Percentiles rank a stretch among this genome's conserved stretches.
These are phyloP conservation scores for Sporothrix pallida DNA, from an alignment of 2,329 filamentous ascomycete species.

Conservation along the genomic window DNA sequence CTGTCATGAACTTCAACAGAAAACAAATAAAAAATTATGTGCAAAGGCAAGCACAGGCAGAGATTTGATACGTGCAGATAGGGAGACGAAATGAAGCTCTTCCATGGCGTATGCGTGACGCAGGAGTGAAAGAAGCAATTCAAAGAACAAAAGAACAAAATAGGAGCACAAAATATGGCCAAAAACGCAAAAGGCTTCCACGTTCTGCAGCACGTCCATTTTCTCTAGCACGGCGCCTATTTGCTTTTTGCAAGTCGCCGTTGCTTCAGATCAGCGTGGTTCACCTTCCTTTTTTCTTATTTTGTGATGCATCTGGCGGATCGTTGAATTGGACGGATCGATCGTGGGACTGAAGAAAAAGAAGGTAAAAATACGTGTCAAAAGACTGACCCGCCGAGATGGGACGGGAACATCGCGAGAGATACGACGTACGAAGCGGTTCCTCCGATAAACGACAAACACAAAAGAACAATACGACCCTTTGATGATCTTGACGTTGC, in stretches of 20 bases:
- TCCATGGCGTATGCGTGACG: conserved; percentile 12
- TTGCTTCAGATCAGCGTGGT: not conserved
- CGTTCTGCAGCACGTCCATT: not conserved
- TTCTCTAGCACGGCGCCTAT: not conserved
- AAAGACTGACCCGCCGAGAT: not conserved
- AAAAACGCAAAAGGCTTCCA: not conserved
- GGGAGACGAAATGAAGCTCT: conserved; percentile 18
- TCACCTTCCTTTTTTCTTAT: not conserved
- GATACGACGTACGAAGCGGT: not conserved
- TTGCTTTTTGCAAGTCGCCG: not conserved
- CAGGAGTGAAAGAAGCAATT: not conserved
- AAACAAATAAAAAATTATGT: not conserved
- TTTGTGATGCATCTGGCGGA: not conserved
- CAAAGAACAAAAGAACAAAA: not conserved
- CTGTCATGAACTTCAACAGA: not conserved
- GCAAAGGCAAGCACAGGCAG: not conserved
- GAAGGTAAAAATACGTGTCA: not conserved
- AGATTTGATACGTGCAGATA: not conserved
- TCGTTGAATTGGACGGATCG: conserved; percentile 12
- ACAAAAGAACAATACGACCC: not conserved
- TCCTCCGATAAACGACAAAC: not conserved
- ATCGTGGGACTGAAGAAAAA: not conserved
- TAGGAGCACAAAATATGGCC: not conserved
- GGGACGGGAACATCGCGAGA: not conserved
- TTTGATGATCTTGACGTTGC: conserved; percentile 1